These are phyloP conservation scores for Psophocarpus tetragonolobus DNA, from an alignment of 306 rosid genomes.

Conservation along the genomic window DNA sequence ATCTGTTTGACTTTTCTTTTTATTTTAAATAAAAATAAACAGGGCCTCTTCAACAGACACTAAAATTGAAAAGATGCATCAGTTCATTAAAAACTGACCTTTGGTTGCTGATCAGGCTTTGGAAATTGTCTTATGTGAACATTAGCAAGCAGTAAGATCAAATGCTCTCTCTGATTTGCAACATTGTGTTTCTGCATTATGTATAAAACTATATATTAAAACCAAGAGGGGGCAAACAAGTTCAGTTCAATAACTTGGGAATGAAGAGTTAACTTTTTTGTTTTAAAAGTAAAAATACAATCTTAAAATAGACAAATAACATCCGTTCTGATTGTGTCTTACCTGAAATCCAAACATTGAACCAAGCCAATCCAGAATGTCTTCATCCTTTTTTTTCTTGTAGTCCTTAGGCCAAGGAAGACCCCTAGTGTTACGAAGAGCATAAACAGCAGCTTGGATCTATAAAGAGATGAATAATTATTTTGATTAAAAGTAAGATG, in stretches of 20 bases:
- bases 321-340: not conserved
- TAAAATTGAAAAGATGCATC: slow-evolving; percentile 1
- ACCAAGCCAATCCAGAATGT: slow-evolving; percentile 96
- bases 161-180: slow-evolving; percentile 97
- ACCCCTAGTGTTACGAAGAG: slow-evolving; percentile 94
- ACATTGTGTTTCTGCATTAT: slow-evolving; percentile 85
- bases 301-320: slow-evolving; percentile 4
- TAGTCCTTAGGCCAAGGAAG: slow-evolving; percentile 94
- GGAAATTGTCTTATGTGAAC: slow-evolving; percentile 97
- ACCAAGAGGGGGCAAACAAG: slow-evolving; percentile 9
- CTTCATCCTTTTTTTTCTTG: slow-evolving; percentile 89
- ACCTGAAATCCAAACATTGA: slow-evolving; percentile 98
- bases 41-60: not conserved
- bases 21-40: not conserved
- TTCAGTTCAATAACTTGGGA: not conserved
- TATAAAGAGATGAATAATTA: slow-evolving; percentile 39
- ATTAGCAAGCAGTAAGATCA: slow-evolving; percentile 89
- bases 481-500: slow-evolving; percentile 1
- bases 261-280: not conserved
- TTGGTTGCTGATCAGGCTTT: slow-evolving; percentile 97
- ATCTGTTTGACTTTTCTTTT: not conserved
- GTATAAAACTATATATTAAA: slow-evolving; percentile 10
- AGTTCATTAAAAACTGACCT: slow-evolving; percentile 55
- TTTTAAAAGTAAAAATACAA: not conserved
- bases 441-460: slow-evolving; percentile 89